Conservation (phyloP, 768 basidiomycete species). For the Tubosaeta sp. region DNA sequence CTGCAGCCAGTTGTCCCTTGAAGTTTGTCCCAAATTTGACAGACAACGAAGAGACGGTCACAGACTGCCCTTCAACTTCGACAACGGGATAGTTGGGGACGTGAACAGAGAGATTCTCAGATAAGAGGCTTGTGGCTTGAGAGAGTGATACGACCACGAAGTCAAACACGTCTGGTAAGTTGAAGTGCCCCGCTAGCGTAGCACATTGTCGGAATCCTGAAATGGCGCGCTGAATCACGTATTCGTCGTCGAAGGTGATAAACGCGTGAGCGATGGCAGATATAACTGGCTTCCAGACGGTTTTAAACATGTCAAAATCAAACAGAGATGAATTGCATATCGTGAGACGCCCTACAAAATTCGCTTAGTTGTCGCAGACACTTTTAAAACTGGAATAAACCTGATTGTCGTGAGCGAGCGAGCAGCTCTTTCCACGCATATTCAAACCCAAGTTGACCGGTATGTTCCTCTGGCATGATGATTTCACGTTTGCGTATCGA, state of each 20-base stretch:
- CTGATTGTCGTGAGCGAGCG: constrained; percentile 72
- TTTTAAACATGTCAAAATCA: constrained; percentile 90
- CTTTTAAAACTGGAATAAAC: constrained; percentile 36
- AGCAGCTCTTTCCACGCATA: constrained; percentile 98
- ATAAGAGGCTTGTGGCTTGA: constrained; percentile 83
- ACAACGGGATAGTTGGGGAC: constrained; percentile 85
- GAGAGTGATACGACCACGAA: constrained; percentile 92
- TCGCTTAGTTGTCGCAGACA: constrained; percentile 23
- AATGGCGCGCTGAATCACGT: constrained; percentile 91
- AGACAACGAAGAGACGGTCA: constrained; percentile 90
- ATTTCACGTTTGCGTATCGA: constrained; percentile 94
- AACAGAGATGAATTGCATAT: constrained; percentile 76
- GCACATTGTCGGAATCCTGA: constrained; percentile 97
- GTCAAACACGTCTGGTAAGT: constrained; percentile 93
- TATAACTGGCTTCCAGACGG: constrained; percentile 89
- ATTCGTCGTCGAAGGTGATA: constrained; percentile 94
- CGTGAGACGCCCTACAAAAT: constrained; percentile 52
- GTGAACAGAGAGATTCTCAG: constrained; percentile 63
- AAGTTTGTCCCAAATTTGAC: constrained; percentile 94
- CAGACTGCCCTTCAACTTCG: constrained; percentile 81
- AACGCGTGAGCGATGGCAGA: constrained; percentile 96
- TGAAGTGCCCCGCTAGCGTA: constrained; percentile 83
- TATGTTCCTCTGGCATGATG: constrained; percentile 96
- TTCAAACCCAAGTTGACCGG: constrained; percentile 94
- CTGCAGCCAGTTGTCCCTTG: constrained; percentile 92